Conservation (phyloP, 345 rosid species). For the Hypericum androsaemum region DNA sequence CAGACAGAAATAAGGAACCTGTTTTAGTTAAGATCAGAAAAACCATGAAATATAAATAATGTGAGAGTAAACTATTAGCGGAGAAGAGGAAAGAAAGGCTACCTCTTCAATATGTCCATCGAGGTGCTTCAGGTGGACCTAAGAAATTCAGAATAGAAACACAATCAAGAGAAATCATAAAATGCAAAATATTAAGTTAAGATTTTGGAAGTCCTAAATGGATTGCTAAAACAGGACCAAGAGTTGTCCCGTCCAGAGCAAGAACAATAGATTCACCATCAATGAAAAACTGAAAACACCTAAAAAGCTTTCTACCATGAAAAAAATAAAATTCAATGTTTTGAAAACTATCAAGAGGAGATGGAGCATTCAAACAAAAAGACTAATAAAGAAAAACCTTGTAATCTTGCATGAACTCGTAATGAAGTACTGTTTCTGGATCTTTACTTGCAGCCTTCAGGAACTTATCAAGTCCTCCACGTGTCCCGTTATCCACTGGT, state of each 20-base stretch:
- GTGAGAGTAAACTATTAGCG: slow-evolving; percentile 15
- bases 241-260: no score
- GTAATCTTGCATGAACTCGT: slow-evolving; percentile 98
- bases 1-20: slow-evolving; percentile 99
- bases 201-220: no score
- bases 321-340: no score
- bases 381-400: slow-evolving; percentile 41
- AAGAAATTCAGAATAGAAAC: slow-evolving; percentile 15
- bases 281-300: no score
- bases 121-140: slow-evolving; percentile 94
- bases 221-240: no score
- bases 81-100: slow-evolving; percentile 4
- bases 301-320: no score
- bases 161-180: slow-evolving; percentile 8
- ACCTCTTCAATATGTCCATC: slow-evolving; percentile 97
- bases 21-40: slow-evolving; percentile 40
- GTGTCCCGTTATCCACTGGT: slow-evolving; percentile 91
- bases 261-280: no score
- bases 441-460: slow-evolving; percentile 81
- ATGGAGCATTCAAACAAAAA: slow-evolving; percentile 2
- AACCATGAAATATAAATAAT: slow-evolving; percentile 28
- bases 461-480: slow-evolving; percentile 93
- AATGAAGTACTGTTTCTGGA: slow-evolving; percentile 90
- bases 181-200: not conserved
- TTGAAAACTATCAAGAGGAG: not conserved